Conservation (phyloP, 1,139 yeast genomes). For the Debaryomyces subglobosus region DNA sequence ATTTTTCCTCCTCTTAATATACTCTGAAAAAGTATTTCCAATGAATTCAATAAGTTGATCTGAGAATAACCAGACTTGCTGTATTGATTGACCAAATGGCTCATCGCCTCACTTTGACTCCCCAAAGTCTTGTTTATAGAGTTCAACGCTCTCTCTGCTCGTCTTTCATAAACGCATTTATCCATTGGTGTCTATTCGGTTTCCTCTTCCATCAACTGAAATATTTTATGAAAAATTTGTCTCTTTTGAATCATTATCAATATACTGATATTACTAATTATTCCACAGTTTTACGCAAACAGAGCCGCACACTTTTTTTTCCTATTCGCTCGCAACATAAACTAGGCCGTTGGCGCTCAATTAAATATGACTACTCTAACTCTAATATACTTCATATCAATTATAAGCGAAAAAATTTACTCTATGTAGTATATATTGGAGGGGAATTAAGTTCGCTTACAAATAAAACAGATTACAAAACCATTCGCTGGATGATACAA, state of each 20-base stretch:
- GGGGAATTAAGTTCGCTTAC: not conserved
- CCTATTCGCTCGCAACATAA: not conserved
- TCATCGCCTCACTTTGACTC: slow-evolving; percentile 40
- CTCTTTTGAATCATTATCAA: not conserved
- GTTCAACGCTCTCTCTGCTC: slow-evolving; percentile 4
- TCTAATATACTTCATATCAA: not conserved
- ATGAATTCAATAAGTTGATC: slow-evolving; percentile 50
- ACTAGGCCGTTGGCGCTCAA: not conserved
- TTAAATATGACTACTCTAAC: not conserved
- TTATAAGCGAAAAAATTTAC: not conserved
- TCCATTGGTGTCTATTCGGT: not conserved
- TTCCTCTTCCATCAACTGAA: not conserved
- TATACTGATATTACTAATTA: not conserved
- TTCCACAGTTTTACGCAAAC: not conserved
- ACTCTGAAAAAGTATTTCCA: slow-evolving; percentile 55
- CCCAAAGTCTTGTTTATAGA: slow-evolving; percentile 35
- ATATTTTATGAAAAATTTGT: not conserved
- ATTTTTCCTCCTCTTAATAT: slow-evolving; percentile 61
- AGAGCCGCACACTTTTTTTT: not conserved
- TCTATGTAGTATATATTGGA: not conserved
- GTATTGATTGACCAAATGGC: slow-evolving; percentile 33
- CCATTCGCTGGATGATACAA: not conserved
- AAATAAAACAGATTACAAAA: not conserved
- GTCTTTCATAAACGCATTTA: slow-evolving; percentile 1
- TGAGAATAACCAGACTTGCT: slow-evolving; percentile 45